Conservation (phyloP, 2,329 filamentous ascomycete genomes). For the Exophiala sideris region DNA sequence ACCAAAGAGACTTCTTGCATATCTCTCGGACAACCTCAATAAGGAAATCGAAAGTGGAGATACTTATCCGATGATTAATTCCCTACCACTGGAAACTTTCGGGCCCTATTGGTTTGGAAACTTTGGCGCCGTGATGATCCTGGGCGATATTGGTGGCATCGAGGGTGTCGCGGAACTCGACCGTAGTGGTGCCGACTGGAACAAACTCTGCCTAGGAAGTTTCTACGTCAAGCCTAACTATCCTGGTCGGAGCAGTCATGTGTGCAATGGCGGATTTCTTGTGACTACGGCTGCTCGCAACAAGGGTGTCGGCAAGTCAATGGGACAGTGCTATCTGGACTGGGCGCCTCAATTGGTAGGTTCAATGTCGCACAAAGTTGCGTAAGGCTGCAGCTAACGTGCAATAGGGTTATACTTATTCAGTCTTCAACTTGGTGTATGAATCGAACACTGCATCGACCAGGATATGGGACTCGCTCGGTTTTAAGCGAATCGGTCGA, state of each 20-base stretch:
- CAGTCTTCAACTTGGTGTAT: constrained; percentile 91
- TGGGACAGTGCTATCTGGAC: constrained; percentile 74
- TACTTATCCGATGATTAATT: constrained; percentile 83
- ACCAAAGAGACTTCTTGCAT: constrained; percentile 69
- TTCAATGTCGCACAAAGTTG: constrained; percentile 13
- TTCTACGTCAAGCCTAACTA: constrained; percentile 96
- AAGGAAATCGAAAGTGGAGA: constrained; percentile 89
- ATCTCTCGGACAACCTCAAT: constrained; percentile 79
- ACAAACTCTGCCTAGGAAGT: constrained; percentile 76
- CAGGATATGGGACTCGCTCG: constrained; percentile 85
- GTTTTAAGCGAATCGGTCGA: constrained; percentile 86
- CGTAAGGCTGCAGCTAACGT: constrained; percentile 24
- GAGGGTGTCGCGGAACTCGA: constrained; percentile 51
- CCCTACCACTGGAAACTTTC: constrained; percentile 71
- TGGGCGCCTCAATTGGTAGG: constrained; percentile 65
- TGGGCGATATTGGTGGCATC: constrained; percentile 67
- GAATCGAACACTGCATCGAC: constrained; percentile 89
- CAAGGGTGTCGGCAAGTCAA: constrained; percentile 69
- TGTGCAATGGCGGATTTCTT: constrained; percentile 74
- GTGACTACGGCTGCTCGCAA: constrained; percentile 71
- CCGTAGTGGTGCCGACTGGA: constrained; percentile 67
- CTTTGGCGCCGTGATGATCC: constrained; percentile 82
- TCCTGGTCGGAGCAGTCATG: constrained; percentile 82
- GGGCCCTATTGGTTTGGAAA: constrained; percentile 86
- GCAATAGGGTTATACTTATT: constrained; percentile 74